Percentiles rank a stretch among this genome's conserved stretches.
phyloP scores from a whole-genome alignment of 257 asterid species.

The Craterostigma plantagineum region DNA sequence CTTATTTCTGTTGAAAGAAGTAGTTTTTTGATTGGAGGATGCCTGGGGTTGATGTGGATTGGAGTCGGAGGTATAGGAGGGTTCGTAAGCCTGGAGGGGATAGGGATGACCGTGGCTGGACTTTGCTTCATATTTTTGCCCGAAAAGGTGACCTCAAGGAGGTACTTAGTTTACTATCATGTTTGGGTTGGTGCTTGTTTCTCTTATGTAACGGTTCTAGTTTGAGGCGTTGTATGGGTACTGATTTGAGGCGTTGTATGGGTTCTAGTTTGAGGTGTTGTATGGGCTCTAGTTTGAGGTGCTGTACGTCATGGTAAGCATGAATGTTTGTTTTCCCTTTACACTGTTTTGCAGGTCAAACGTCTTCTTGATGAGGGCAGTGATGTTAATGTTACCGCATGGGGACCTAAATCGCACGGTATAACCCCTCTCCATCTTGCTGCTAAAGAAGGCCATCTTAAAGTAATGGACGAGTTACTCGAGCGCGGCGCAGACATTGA shows the following conservation, averaged over 20 bases:
- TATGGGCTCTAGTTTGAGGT: no score
- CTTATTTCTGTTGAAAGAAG: conserved; percentile 1
- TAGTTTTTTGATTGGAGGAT: no score
- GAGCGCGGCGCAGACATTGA: conserved; percentile 88
- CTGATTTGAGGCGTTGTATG: no score
- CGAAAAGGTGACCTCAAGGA: conserved; percentile 73
- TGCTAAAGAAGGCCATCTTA: conserved; percentile 87
- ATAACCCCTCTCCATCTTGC: conserved; percentile 97
- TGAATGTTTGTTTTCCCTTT: background rate
- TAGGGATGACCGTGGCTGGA: conserved; percentile 93
- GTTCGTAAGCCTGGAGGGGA: conserved; percentile 26
- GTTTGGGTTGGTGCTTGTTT: no score
- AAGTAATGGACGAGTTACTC: conserved; percentile 79
- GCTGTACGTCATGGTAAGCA: no score
- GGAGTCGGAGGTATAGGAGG: conserved; percentile 25
- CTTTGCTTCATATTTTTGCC: conserved; percentile 62
- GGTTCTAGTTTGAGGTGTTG: no score
- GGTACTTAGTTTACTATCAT: conserved; percentile 21
- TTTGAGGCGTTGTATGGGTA: no score
- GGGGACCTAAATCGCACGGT: conserved; percentile 86
- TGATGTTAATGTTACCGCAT: conserved; percentile 76
- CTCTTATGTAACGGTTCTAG: no score
- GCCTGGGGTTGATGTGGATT: conserved; percentile 36
- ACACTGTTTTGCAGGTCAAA: conserved; percentile 46
- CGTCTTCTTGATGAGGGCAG: conserved; percentile 78